Conservation (phyloP, 2,329 filamentous ascomycete species). For the Pestalotiopsis sp. region DNA sequence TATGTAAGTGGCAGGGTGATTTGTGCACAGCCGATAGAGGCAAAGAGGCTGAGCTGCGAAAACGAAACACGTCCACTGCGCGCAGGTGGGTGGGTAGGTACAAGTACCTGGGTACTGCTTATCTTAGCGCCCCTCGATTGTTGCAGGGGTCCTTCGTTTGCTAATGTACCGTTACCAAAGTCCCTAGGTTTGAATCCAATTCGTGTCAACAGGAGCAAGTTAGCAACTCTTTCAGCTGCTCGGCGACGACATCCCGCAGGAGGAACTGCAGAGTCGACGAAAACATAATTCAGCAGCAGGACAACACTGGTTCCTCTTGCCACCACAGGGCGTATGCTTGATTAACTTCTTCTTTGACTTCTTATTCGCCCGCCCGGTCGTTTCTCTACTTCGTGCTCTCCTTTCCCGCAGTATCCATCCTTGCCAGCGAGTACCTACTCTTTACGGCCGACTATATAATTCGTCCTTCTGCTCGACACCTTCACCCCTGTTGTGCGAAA, state of each 20-base stretch:
- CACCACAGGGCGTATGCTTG: background rate
- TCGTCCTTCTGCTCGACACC: background rate
- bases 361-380: background rate
- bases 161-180: background rate
- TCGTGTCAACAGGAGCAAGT: conserved; percentile 8
- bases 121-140: background rate
- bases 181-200: conserved; percentile 8
- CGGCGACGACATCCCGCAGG: background rate
- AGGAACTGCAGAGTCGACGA: background rate
- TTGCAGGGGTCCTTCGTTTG: background rate
- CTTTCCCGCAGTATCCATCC: background rate
- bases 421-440: background rate
- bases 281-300: background rate
- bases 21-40: background rate
- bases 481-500: conserved; percentile 7
- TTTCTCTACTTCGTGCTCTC: background rate
- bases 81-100: background rate
- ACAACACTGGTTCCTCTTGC: background rate
- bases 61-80: background rate
- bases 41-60: background rate
- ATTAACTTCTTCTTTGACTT: background rate
- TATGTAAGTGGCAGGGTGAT: background rate
- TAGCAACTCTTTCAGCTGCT: background rate
- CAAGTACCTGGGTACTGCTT: background rate
- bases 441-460: background rate